These are phyloP conservation scores for Naganishia vaughanmartiniae DNA, from an alignment of 768 basidiomycete species.

Conservation along the genomic window DNA sequence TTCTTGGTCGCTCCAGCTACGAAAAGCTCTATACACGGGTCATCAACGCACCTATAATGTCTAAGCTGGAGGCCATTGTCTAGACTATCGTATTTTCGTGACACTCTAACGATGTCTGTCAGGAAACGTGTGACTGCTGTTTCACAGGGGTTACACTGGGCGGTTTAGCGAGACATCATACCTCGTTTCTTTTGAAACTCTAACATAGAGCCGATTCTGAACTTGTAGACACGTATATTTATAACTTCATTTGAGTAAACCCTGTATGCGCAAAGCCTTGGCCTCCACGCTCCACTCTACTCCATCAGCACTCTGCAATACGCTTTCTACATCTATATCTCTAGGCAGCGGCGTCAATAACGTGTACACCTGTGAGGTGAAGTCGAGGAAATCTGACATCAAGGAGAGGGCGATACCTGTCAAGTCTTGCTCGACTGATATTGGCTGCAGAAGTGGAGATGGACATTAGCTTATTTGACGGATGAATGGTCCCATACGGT, in stretches of 20 bases:
- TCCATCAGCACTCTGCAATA: conserved; percentile 1
- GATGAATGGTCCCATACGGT: neutral
- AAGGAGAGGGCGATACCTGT: neutral
- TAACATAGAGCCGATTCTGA: no score
- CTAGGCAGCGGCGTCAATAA: conserved; percentile 21
- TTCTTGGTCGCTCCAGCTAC: no score
- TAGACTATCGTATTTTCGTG: no score
- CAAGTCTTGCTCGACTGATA: neutral
- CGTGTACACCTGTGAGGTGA: conserved; percentile 20
- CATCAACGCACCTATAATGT: no score
- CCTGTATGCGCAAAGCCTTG: conserved; percentile 28
- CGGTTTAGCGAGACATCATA: no score
- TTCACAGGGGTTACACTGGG: no score
- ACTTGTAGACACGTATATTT: no score
- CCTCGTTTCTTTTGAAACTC: no score
- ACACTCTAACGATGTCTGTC: no score
- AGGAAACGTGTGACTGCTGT: no score
- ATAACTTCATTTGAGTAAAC: conserved; percentile 1
- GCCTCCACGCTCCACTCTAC: conserved; percentile 31
- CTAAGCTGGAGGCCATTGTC: no score
- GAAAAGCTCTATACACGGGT: no score
- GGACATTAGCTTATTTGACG: neutral
- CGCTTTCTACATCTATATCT: conserved; percentile 22
- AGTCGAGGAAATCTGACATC: neutral
- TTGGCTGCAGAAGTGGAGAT: neutral